phyloP scores from a whole-genome alignment of 2,329 filamentous ascomycete genomes.

The Trichothecium roseum region DNA sequence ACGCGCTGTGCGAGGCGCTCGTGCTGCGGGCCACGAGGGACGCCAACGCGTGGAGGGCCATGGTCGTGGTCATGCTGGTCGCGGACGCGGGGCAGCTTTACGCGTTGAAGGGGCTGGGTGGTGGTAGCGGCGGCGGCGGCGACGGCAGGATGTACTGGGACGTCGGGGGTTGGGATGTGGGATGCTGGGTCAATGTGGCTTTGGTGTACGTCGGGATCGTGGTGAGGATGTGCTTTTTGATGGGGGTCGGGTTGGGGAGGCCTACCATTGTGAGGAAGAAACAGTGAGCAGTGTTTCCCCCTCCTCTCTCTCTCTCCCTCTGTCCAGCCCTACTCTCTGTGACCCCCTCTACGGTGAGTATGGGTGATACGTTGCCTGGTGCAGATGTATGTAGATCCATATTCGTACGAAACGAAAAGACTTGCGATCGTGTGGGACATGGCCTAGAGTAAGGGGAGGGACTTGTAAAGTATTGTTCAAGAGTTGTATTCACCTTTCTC shows the following conservation, averaged over 20 bases:
- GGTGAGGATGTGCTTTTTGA: constrained; percentile 48
- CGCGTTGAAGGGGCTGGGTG: constrained; percentile 49
- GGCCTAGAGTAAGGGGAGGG: too few species aligned
- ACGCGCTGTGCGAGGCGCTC: constrained; percentile 67
- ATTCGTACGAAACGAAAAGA: too few species aligned
- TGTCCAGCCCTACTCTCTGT: too few species aligned
- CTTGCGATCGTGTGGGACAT: too few species aligned
- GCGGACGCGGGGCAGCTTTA: constrained; percentile 72
- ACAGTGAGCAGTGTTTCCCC: constrained; percentile 7
- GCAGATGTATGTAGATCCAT: too few species aligned
- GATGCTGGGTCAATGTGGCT: constrained; percentile 57
- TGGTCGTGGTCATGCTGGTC: constrained; percentile 57
- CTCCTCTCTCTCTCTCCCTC: too few species aligned
- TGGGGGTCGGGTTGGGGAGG: constrained; percentile 39
- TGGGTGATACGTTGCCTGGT: too few species aligned
- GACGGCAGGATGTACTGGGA: constrained; percentile 61
- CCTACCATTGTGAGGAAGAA: constrained; percentile 11
- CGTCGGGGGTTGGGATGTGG: constrained; percentile 51
- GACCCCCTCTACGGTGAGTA: too few species aligned
- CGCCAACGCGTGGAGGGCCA: constrained; percentile 56
- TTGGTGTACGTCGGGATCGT: constrained; percentile 59
- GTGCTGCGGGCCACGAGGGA: constrained; percentile 62
- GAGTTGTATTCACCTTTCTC: too few species aligned
- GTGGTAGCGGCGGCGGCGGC: too few species aligned
- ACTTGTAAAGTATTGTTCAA: too few species aligned